Conservation (phyloP, 2,329 filamentous ascomycete genomes). For the Fusarium guadeloupense region DNA sequence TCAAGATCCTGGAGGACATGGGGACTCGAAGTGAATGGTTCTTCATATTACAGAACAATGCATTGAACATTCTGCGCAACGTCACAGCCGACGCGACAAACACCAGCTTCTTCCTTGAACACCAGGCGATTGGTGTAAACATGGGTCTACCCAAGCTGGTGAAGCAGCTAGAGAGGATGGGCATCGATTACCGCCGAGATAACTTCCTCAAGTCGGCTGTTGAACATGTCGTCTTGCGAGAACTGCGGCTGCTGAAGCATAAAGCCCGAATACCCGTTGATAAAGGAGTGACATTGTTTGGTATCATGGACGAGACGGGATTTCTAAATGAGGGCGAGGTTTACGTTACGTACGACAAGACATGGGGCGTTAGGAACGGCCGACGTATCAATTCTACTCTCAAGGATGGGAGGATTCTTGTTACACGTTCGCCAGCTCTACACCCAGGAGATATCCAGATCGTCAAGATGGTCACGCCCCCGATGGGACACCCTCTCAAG, state of each 20-base stretch:
- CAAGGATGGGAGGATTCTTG: constrained; percentile 59
- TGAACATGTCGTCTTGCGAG: constrained; percentile 74
- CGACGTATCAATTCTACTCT: constrained; percentile 45
- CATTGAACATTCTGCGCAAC: constrained; percentile 66
- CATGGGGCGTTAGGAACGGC: constrained; percentile 25
- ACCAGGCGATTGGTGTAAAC: constrained; percentile 67
- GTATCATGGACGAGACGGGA: constrained; percentile 84
- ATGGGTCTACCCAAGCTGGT: constrained; percentile 72
- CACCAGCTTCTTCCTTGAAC: constrained; percentile 72
- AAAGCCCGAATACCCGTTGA: constrained; percentile 77
- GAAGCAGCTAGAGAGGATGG: constrained; percentile 63
- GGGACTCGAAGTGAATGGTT: constrained; percentile 68
- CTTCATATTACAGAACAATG: constrained; percentile 68
- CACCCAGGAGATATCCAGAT: constrained; percentile 84
- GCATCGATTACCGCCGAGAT: constrained; percentile 73
- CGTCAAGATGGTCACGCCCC: constrained; percentile 69
- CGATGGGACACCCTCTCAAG: constrained; percentile 65
- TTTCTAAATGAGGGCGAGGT: constrained; percentile 73
- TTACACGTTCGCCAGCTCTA: constrained; percentile 83
- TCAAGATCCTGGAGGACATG: constrained; percentile 88
- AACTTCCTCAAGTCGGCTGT: constrained; percentile 75
- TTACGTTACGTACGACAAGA: constrained; percentile 67
- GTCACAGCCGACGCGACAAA: constrained; percentile 68
- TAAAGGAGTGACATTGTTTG: constrained; percentile 79
- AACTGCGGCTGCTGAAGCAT: constrained; percentile 80